Evolutionary conservation across 768 basidiomycete species (phyloP).

Genomic region (Auricularia auricula-judae): DNA sequence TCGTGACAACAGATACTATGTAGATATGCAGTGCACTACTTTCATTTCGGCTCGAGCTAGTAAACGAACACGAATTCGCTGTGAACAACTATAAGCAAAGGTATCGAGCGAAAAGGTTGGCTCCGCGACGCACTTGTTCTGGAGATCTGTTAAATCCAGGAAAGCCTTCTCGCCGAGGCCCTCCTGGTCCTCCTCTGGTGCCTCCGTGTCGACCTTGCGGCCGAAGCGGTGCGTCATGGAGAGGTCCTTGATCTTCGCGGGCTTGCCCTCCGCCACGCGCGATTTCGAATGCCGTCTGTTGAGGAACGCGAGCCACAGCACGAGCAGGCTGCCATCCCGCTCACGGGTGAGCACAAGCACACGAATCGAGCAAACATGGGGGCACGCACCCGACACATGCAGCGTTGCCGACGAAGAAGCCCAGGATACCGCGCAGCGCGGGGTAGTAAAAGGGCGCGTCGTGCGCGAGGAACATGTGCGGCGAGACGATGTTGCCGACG

Average conservation of each 20-base stretch:
- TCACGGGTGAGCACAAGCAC: background rate
- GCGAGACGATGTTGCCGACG: conserved; percentile 20
- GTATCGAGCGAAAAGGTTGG: background rate
- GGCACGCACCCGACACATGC: conserved; percentile 23
- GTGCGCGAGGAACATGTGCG: conserved; percentile 19
- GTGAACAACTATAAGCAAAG: background rate
- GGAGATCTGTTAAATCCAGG: conserved; percentile 26
- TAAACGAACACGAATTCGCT: conserved; percentile 5
- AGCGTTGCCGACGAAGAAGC: conserved; percentile 29
- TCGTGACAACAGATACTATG: too few relatives aligned
- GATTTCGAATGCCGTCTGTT: conserved; percentile 28
- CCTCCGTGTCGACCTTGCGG: conserved; percentile 12
- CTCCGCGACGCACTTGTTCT: conserved; percentile 15
- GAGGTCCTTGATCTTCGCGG: conserved; percentile 23
- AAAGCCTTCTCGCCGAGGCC: conserved; percentile 24
- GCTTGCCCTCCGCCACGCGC: conserved; percentile 26
- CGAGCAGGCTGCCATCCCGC: conserved; percentile 19
- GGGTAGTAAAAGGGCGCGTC: conserved; percentile 23
- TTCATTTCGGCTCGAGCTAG: background rate
- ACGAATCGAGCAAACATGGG: background rate
- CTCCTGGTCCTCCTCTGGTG: conserved; percentile 5
- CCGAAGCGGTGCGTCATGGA: conserved; percentile 24
- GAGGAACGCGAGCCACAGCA: conserved; percentile 24
- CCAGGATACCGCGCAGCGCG: conserved; percentile 26
- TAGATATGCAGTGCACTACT: too few relatives aligned